Base-by-base conservation (phyloP, 768 basidiomycete species). In the Botryobasidium botryosum region DNA sequence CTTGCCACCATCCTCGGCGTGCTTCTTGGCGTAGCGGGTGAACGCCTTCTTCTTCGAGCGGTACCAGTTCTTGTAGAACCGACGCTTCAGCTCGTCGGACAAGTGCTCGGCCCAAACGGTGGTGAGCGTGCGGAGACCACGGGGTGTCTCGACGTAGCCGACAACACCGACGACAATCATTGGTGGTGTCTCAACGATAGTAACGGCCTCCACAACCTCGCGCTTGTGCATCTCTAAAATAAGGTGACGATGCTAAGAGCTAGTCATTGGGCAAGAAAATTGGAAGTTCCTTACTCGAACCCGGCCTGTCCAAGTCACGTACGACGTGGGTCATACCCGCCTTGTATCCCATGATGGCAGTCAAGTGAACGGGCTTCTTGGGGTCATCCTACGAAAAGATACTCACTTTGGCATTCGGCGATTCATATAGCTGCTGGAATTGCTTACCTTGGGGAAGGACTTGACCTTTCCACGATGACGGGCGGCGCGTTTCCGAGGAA, bases 1-100 rank as follows among this genome's bases (percentile, higher is more conserved):
- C 66, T 88, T 87, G 61, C 87, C 88, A 54, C 75, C 74, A 59
- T 90, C 83, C 63, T 96, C 92, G 47, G 91, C 83, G 63, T 92
- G 82, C 71, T 92, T 97, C 79, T 94, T 94, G 63, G 94, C 91
- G 66, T 99, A 99, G 62, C 88, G 87, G 59, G 94, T 99, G 77
- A 97, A 99, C 32, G 94, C 94, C 79, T 99, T 99, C 77, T 97
- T 97, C 84, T 99, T 99, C 40, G 88, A 92, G 56, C 86, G 80
- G 74, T 97, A 97, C 91, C 92, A 96, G 76, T 92, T 94, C 75
- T 90, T 91, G 82, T 97, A 96, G 80, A 99, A 96, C 56, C 94
- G 78, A 59, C 94, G 86, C 69, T 92, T 99, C 63, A 97, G 62
- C 63, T 96, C 91, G 63, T 96, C 94, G 31, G 87, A 91, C 35